Base-by-base conservation (phyloP, 805 yeast species). In the Candida awuae region DNA sequence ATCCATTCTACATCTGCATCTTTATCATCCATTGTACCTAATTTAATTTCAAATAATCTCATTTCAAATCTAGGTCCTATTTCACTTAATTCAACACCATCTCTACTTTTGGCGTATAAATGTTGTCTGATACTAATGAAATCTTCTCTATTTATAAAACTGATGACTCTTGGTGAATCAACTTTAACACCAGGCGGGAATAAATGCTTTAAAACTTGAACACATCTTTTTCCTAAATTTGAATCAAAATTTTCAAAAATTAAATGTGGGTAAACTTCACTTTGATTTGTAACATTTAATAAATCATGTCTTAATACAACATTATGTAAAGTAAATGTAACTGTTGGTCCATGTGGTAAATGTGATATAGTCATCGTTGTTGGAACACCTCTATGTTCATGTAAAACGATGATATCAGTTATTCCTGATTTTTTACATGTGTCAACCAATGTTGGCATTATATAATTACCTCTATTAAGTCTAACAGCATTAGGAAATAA, bases 1-100 rank as follows among this genome's bases (percentile, higher is more conserved):
- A 84, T 84, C 97, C 97, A 92, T 59, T 92, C 99, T n/a, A 85
- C 77, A 55, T 92, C 98, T 9, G 97, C 95, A 59, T 92, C 97
- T 64, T 84, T 84, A 59, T 90, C 87, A 51, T 92, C 98, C 46
- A 90, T 62, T 31, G 95, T 85, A 3, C 99, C 97, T 49, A 92
- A 68, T 54, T 80, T 74, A 48, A 92, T 65, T 60, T 90, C 97
- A 58, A 77, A 92, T 48, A 92, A 65, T 57, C 87, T 75, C 97
- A 92, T 88, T 62, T 92, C 98, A 53, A 92, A 92, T 46, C 99
- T 70, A n/a, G 99, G 99, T 0, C 99, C 99, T 27, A 92, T 83
- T 59, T 92, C 99, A 42, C 96, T 88, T 41, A 92, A 63, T 58
- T 92, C 97, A 2, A 87, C 95, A 14, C 73, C 73, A 46, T 87